A percentile compares a stretch with the other conserved stretches of the same genome.
Conservation (phyloP, 2,329 filamentous ascomycete genomes). For the Coleophoma eucalyptorum region DNA sequence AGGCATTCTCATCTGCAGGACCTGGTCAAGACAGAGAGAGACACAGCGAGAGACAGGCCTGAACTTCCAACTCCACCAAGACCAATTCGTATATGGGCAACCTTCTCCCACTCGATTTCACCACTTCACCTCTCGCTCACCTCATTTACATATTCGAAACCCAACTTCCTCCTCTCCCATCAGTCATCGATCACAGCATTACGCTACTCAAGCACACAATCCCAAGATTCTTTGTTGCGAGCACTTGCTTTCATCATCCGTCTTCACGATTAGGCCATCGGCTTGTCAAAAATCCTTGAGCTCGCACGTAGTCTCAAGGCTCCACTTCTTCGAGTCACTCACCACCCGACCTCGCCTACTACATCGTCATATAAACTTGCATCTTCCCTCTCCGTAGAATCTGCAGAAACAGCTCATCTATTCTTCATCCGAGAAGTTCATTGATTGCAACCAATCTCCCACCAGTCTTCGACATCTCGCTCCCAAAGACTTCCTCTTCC, state of each 20-base stretch:
- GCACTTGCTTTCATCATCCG: slow-evolving; percentile 7
- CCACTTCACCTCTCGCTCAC: neutral
- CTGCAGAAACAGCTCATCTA: slow-evolving; percentile 5
- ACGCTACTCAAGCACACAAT: neutral
- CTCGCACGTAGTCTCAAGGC: slow-evolving; percentile 16
- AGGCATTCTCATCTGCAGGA: neutral
- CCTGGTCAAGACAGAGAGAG: neutral
- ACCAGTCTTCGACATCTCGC: slow-evolving; percentile 1
- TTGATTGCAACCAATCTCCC: neutral
- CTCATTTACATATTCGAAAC: neutral
- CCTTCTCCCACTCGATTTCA: neutral
- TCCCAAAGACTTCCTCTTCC: neutral
- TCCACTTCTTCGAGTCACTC: slow-evolving; percentile 27
- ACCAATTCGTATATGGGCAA: neutral
- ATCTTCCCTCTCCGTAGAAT: slow-evolving; percentile 5
- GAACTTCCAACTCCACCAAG: neutral
- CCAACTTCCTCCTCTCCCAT: neutral
- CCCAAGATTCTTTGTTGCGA: neutral
- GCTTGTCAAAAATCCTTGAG: slow-evolving; percentile 8
- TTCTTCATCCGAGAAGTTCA: slow-evolving; percentile 4
- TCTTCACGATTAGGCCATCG: slow-evolving; percentile 11
- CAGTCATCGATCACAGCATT: neutral
- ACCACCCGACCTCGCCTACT: slow-evolving; percentile 12
- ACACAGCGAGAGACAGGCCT: neutral
- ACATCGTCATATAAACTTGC: slow-evolving; percentile 11